Conservation (phyloP, 768 basidiomycete species). For the Suillus discolor region DNA sequence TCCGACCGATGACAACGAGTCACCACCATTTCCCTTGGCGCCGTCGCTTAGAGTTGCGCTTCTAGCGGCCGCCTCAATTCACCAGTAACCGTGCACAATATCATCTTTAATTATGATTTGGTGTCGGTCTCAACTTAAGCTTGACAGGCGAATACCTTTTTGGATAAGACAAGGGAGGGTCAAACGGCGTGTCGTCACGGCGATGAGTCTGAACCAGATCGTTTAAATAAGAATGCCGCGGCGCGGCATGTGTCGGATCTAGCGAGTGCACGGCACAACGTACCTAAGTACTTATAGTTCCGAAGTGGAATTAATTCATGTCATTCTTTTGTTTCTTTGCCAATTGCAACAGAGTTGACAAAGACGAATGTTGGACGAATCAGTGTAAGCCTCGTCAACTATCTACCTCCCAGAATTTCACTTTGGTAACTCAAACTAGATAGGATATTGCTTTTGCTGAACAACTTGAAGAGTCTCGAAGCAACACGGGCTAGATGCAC, state of each 20-base stretch:
- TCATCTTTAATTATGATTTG: neutral
- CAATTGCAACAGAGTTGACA: neutral
- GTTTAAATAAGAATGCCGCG: neutral
- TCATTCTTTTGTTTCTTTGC: constrained; percentile 2
- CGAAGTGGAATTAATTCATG: neutral
- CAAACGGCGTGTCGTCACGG: neutral
- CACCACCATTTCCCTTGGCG: constrained; percentile 20
- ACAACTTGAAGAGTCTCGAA: too few species aligned
- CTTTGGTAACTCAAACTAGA: neutral
- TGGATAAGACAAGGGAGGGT: neutral
- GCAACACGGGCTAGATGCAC: neutral
- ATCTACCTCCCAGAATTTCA: neutral
- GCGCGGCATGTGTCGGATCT: neutral
- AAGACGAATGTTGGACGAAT: constrained; percentile 1
- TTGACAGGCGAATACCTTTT: neutral
- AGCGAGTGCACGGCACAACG: neutral
- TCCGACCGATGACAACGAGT: constrained; percentile 10
- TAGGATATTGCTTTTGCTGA: neutral
- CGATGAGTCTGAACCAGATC: neutral
- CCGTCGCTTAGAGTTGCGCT: neutral
- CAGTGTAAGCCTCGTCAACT: neutral
- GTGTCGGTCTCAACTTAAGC: neutral
- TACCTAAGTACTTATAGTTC: neutral
- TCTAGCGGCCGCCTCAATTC: neutral
- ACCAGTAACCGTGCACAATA: neutral